phyloP scores from a whole-genome alignment of 331 rosid species.

The Pyrus hybrid region DNA sequence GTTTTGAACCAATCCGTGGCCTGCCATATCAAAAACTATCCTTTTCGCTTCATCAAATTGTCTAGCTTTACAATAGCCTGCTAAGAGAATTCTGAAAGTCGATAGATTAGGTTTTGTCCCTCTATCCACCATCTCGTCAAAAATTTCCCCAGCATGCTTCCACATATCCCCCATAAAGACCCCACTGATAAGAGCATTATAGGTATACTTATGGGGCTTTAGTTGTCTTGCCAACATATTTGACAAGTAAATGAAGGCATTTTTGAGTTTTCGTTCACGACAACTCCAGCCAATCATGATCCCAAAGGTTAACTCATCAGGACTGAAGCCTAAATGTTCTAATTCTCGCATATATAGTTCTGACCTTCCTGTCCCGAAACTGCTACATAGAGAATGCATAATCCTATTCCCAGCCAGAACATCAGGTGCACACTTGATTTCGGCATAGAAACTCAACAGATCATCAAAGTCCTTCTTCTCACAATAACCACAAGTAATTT shows the following conservation, averaged over 20 bases:
- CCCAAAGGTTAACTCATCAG: slow-evolving; percentile 72
- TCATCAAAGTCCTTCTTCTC: slow-evolving; percentile 77
- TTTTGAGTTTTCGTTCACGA: slow-evolving; percentile 42
- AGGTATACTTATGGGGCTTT: slow-evolving; percentile 44
- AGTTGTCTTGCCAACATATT: slow-evolving; percentile 37
- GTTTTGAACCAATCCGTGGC: slow-evolving; percentile 35
- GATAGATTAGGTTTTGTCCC: slow-evolving; percentile 50
- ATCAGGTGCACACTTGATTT: slow-evolving; percentile 44
- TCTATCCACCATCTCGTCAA: slow-evolving; percentile 75
- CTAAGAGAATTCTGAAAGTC: slow-evolving; percentile 63
- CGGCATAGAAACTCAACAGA: slow-evolving; percentile 63
- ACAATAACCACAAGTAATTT: slow-evolving; percentile 68
- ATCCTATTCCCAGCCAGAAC: slow-evolving; percentile 57
- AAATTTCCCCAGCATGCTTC: slow-evolving; percentile 40
- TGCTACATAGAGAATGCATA: slow-evolving; percentile 42
- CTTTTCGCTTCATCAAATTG: slow-evolving; percentile 53
- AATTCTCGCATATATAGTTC: slow-evolving; percentile 44
- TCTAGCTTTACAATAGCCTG: slow-evolving; percentile 75
- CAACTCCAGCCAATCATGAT: slow-evolving; percentile 87
- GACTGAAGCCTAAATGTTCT: slow-evolving; percentile 45
- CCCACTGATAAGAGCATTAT: slow-evolving; percentile 68
- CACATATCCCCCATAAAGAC: slow-evolving; percentile 56
- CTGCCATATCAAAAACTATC: slow-evolving; percentile 55
- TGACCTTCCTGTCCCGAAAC: slow-evolving; percentile 55
- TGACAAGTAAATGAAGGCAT: slow-evolving; percentile 49